Percentiles rank a stretch among this genome's conserved stretches.
These are phyloP conservation scores for Kluyveromyces lactis DNA, from an alignment of 805 yeast genomes.

Conservation along the genomic window DNA sequence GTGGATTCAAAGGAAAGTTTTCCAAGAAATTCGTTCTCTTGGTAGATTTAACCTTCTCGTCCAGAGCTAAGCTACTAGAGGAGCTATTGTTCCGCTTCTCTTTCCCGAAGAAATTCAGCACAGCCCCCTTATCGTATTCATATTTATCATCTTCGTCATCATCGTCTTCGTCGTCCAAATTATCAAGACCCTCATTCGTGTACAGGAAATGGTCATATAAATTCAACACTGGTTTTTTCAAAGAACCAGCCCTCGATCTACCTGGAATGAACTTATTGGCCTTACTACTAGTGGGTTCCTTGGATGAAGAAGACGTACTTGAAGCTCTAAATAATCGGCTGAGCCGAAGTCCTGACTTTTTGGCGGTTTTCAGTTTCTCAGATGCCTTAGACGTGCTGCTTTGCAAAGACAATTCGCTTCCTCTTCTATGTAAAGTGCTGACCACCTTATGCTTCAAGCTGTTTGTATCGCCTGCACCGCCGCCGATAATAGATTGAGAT, in stretches of 20 bases:
- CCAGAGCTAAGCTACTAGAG: neutral
- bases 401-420: conserved; percentile 1
- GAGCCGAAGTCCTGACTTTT: conserved; percentile 1
- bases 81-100: conserved; percentile 1
- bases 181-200: conserved; percentile 25
- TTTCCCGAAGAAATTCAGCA: conserved; percentile 3
- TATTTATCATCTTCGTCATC: conserved; percentile 25
- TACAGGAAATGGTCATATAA: conserved; percentile 10
- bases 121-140: conserved; percentile 7
- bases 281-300: neutral
- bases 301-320: neutral
- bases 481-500: conserved; percentile 1
- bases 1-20: conserved; percentile 9
- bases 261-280: neutral
- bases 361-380: neutral
- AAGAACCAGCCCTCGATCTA: neutral
- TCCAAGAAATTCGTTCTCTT: conserved; percentile 5
- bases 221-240: conserved; percentile 2
- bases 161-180: conserved; percentile 26
- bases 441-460: conserved; percentile 1
- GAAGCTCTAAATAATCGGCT: conserved; percentile 3
- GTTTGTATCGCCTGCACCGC: too few species aligned
- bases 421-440: neutral
- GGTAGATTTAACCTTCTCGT: neutral
- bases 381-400: neutral